phyloP scores from a whole-genome alignment of 352 stramenopile species.

The Phytophthora crassamura region DNA sequence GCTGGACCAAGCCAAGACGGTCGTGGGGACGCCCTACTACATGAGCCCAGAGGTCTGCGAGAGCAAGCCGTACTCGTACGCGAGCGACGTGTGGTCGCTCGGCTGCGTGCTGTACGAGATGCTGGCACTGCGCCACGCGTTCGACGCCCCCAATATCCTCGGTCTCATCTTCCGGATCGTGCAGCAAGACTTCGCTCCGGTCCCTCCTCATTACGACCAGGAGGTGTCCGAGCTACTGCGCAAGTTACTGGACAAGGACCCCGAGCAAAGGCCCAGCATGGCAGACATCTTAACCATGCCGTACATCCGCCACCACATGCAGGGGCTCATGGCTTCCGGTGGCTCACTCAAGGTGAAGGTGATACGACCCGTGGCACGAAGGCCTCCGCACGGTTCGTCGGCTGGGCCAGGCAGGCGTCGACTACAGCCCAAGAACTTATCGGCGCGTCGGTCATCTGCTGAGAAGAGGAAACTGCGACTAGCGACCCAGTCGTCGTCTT shows the following conservation, averaged over 20 bases:
- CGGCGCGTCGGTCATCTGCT: conserved; percentile 42
- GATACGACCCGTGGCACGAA: conserved; percentile 41
- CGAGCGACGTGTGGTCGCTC: conserved; percentile 94
- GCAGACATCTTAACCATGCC: conserved; percentile 78
- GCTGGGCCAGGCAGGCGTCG: conserved; percentile 40
- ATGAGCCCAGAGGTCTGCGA: conserved; percentile 95
- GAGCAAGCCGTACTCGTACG: conserved; percentile 92
- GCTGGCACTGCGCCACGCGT: conserved; percentile 82
- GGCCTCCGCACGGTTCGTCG: conserved; percentile 39
- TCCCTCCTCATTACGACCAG: conserved; percentile 66
- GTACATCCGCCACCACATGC: conserved; percentile 81
- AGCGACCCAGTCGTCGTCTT: conserved; percentile 6
- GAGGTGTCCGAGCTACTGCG: conserved; percentile 62
- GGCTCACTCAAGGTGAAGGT: conserved; percentile 57
- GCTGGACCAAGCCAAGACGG: conserved; percentile 87
- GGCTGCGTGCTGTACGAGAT: conserved; percentile 93
- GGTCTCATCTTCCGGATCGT: conserved; percentile 88
- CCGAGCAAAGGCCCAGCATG: conserved; percentile 69
- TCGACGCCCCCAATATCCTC: conserved; percentile 86
- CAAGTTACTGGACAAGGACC: conserved; percentile 70
- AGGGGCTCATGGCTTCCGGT: conserved; percentile 65
- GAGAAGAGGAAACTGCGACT: conserved; percentile 38
- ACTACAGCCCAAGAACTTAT: conserved; percentile 51
- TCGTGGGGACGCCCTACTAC: conserved; percentile 94
- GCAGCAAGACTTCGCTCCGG: conserved; percentile 69